These are phyloP conservation scores for Thelephora ganbajun DNA, from an alignment of 768 basidiomycete species.

Conservation along the genomic window DNA sequence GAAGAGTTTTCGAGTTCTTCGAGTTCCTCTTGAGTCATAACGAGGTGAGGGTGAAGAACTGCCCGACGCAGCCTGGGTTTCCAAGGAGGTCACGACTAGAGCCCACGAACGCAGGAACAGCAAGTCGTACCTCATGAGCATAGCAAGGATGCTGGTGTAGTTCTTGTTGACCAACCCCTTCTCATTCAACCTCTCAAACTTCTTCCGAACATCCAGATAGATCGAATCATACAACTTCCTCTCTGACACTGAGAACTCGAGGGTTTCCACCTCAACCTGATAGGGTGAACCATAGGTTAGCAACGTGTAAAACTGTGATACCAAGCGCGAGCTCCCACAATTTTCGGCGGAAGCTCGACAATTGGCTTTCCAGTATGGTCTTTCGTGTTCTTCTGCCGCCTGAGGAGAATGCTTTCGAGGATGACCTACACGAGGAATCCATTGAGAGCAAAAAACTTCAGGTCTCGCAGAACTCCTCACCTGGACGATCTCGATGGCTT, in stretches of 20 bases:
- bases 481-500: conserved; percentile 90
- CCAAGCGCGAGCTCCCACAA: conserved; percentile 25
- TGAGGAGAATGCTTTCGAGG: conserved; percentile 71
- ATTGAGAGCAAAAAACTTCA: not conserved
- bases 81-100: conserved; percentile 4
- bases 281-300: not conserved
- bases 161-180: conserved; percentile 71
- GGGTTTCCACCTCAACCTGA: conserved; percentile 52
- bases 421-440: conserved; percentile 33
- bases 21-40: conserved; percentile 36
- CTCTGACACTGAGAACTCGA: conserved; percentile 75
- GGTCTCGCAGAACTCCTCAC: not conserved
- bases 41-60: conserved; percentile 81
- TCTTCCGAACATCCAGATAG: conserved; percentile 62
- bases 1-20: conserved; percentile 24
- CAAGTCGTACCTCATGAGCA: conserved; percentile 71
- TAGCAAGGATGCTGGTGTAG: conserved; percentile 80
- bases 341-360: conserved; percentile 78
- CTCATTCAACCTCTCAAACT: conserved; percentile 68
- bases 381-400: conserved; percentile 88
- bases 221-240: conserved; percentile 82
- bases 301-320: conserved; percentile 1
- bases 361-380: conserved; percentile 79
- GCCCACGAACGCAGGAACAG: not conserved
- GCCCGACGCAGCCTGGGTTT: conserved; percentile 66